Evolutionary conservation across 495 filamentous ascomycete genomes (phyloP).

Genomic region (Aspergillus funiculosus): DNA sequence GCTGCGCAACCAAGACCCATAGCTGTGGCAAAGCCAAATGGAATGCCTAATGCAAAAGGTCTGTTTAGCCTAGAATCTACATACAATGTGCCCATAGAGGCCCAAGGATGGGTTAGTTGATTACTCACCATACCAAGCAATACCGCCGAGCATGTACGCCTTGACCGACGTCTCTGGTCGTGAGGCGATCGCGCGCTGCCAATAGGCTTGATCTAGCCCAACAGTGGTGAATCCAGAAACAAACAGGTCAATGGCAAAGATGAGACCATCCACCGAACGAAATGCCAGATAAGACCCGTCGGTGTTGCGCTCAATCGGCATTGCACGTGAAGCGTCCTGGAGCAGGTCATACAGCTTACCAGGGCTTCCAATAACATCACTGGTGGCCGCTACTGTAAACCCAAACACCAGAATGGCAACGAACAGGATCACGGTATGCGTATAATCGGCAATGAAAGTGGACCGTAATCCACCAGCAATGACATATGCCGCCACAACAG

Average conservation of each 20-base stretch:
- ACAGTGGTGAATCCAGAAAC: constrained; percentile 33
- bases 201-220: constrained; percentile 45
- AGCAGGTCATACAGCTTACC: constrained; percentile 45
- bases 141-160: constrained; percentile 46
- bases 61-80: neutral
- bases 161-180: constrained; percentile 39
- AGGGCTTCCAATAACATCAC: constrained; percentile 38
- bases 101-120: too few species aligned
- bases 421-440: constrained; percentile 41
- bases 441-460: constrained; percentile 41
- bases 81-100: too few species aligned
- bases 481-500: constrained; percentile 39
- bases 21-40: constrained; percentile 45
- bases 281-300: constrained; percentile 51
- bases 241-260: constrained; percentile 36
- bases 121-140: constrained; percentile 41
- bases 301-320: constrained; percentile 44
- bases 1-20: constrained; percentile 45
- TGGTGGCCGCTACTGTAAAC: constrained; percentile 43
- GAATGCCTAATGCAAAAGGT: constrained; percentile 26
- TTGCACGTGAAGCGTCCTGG: constrained; percentile 35
- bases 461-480: constrained; percentile 39
- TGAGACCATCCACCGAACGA: constrained; percentile 38
- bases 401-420: constrained; percentile 46
- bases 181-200: constrained; percentile 46